Evolutionary conservation across 257 asterid species (phyloP), one percentile per base, ranked within the genome.

Genomic region (Striga asiatica): DNA sequence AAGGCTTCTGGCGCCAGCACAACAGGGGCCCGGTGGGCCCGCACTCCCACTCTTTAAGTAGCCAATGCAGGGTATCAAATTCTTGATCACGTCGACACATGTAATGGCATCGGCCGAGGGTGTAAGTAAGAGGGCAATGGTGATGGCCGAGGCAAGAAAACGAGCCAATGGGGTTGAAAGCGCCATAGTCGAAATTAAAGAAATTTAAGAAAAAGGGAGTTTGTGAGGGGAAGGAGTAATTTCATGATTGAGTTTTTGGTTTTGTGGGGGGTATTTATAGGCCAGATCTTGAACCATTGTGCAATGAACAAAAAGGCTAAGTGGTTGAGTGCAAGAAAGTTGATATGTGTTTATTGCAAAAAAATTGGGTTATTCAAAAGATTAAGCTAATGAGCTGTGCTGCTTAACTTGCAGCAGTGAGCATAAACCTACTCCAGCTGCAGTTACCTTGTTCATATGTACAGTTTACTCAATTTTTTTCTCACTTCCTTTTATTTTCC

Each of bases 41-140:
- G 89, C 95, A 13, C 73, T 80, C 38, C 82, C 80, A 2, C 51
- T 73, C 67, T 37, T 76, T 7, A 84, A 78, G 47, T 79, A 84
- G 63, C 18, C 18, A 5, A 81, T 5, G 64, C 95, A 84, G 2
- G 94, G 91, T 38, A 24, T 57, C 4, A 81, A 20, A 58, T 70
- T 58, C 65, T 61, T 80, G 21, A 77, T 19, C 49, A 84, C 85
- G 37, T 72, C 76, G 54, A 70, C 56, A 75, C 94, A 84, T 6
- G 79, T 61, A 20, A 84, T 61, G 0, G 75, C 48, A 0, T 9
- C 74, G 48, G 66, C 70, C 37, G 72, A 16, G 11, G 42, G 74
- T 5, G 48, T 8, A 38, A 20, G 16, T 1, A 65, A 6, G 42
- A 73, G 9, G 13, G 34, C 18, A 46, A 58, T n/a, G 4, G 41